A percentile compares a stretch with the other conserved stretches of the same genome.
phyloP scores from a whole-genome alignment of 345 rosid genomes.

The Citrus reticulata region DNA sequence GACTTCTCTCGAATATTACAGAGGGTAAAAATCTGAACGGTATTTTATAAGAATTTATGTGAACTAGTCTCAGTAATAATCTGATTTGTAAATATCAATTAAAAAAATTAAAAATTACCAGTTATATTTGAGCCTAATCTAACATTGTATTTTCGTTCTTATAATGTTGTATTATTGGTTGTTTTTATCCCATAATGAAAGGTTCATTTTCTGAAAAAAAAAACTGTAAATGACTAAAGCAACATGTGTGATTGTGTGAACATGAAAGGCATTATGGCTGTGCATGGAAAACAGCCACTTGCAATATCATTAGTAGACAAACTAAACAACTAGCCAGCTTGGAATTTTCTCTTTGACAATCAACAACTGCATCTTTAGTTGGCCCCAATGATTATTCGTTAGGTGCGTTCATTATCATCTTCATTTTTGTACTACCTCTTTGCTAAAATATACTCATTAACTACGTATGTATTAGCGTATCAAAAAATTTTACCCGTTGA shows the following conservation, averaged over 20 bases:
- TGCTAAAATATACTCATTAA: not conserved
- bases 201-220: no score
- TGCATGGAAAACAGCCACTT: not conserved
- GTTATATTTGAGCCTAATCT: no score
- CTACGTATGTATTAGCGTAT: not conserved
- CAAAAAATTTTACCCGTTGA: not conserved
- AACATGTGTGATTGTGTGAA: not conserved
- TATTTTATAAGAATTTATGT: no score
- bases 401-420: not conserved
- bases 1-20: no score
- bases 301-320: not conserved
- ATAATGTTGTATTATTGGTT: no score
- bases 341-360: conserved; percentile 2
- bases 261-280: not conserved
- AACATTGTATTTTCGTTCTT: no score
- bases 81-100: no score
- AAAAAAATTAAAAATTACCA: not conserved
- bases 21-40: no score
- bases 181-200: no score
- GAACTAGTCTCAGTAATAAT: no score
- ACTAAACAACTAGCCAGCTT: not conserved
- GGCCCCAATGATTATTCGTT: not conserved
- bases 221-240: not conserved
- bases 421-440: not conserved
- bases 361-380: not conserved